These are phyloP conservation scores for Limnanthes douglasii DNA, from an alignment of 345 rosid genomes.

Conservation along the genomic window DNA sequence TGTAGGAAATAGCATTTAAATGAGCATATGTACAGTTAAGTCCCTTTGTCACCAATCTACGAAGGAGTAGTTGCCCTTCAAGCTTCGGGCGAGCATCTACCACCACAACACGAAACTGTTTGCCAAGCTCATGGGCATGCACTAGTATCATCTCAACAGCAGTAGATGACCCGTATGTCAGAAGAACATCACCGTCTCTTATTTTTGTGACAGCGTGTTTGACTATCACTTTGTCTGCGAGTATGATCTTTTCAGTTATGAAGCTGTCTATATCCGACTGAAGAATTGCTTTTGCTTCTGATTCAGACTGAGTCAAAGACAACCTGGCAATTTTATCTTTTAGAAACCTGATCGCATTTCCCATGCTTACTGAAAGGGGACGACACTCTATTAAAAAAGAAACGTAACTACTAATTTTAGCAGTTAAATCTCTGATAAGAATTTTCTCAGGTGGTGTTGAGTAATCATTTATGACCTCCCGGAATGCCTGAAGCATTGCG, in stretches of 20 bases:
- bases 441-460: slow-evolving; percentile 68
- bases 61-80: slow-evolving; percentile 74
- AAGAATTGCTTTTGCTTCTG: slow-evolving; percentile 64
- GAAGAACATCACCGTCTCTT: slow-evolving; percentile 88
- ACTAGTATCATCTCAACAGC: slow-evolving; percentile 82
- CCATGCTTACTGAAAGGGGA: slow-evolving; percentile 93
- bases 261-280: slow-evolving; percentile 61
- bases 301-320: slow-evolving; percentile 50
- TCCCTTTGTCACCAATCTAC: slow-evolving; percentile 78
- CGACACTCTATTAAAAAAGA: slow-evolving; percentile 83
- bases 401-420: slow-evolving; percentile 71
- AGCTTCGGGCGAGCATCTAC: slow-evolving; percentile 94
- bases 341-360: slow-evolving; percentile 73
- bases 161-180: slow-evolving; percentile 80
- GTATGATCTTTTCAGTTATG: slow-evolving; percentile 68
- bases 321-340: slow-evolving; percentile 64
- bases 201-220: slow-evolving; percentile 80
- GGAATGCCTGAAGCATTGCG: slow-evolving; percentile 94
- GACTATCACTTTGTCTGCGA: slow-evolving; percentile 68
- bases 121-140: slow-evolving; percentile 77
- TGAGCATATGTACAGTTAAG: slow-evolving; percentile 74
- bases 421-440: slow-evolving; percentile 63
- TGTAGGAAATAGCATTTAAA: slow-evolving; percentile 79
- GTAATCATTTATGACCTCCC: slow-evolving; percentile 69
- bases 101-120: slow-evolving; percentile 72